phyloP scores from a whole-genome alignment of 1,284 basidiomycete genomes.

The Microbotryum silenes-acaulis region DNA sequence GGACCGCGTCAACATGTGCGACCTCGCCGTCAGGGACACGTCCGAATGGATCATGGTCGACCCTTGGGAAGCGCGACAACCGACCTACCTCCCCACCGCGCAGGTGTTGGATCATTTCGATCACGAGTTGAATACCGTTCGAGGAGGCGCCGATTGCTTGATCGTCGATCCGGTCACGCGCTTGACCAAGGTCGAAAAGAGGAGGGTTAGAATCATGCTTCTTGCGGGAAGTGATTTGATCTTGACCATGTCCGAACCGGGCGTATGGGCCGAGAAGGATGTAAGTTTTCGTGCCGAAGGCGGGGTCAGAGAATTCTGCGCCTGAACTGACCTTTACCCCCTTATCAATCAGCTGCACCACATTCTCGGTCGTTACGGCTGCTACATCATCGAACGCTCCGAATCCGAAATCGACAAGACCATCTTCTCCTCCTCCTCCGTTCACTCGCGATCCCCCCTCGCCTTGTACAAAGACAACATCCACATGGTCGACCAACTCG shows the following conservation, averaged over 20 bases:
- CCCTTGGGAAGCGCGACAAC: conserved; percentile 36
- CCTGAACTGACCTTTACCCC: conserved; percentile 9
- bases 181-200: conserved; percentile 34
- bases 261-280: conserved; percentile 92
- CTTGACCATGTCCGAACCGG: conserved; percentile 96
- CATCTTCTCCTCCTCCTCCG: conserved; percentile 34
- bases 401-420: conserved; percentile 67
- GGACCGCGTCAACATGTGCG: conserved; percentile 38
- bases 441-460: conserved; percentile 30
- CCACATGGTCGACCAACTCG: conserved; percentile 87
- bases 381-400: conserved; percentile 88
- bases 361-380: conserved; percentile 89
- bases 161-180: conserved; percentile 25
- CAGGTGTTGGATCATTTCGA: conserved; percentile 39
- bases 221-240: conserved; percentile 96
- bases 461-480: conserved; percentile 62
- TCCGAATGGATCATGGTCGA: conserved; percentile 39
- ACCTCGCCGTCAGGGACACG: conserved; percentile 33
- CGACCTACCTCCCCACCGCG: conserved; percentile 36
- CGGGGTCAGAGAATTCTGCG: no score
- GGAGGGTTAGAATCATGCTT: conserved; percentile 66
- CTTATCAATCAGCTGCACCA: conserved; percentile 64
- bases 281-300: conserved; percentile 44
- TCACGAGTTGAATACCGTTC: conserved; percentile 34
- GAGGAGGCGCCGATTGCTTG: conserved; percentile 31